Base-by-base conservation (phyloP, 305 asterid species). In the Caryopteris hybrid region DNA sequence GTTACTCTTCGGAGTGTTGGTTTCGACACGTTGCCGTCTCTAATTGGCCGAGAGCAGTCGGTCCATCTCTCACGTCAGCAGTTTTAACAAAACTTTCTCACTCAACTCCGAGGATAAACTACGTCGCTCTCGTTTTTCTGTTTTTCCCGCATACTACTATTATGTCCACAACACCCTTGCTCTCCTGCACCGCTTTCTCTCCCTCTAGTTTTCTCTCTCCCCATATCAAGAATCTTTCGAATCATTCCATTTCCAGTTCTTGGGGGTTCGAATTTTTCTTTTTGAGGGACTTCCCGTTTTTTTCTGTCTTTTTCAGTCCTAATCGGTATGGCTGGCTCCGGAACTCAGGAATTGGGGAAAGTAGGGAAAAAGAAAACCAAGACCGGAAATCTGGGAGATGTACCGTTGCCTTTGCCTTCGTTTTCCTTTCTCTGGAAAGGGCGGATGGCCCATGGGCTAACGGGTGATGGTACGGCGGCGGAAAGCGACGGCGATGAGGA, bases 291-390 rank as follows among this genome's bases (percentile, higher is more conserved):
- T n/a, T 16, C n/a, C n/a, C n/a, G 39, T 27, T 36, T 14, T 12
- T 48, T 41, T 39, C 17, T 12, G 6, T 10, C 46, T 57, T 8
- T 20, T 45, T 12, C 10, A 31, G 27, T 36, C 55, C 27, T 20
- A 21, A 42, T 39, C 33, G 70, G 3, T 7, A 78, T 74, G 80
- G 66, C 77, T 21, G 78, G 46, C 5, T 22, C 47, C 21, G 58
- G 16, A 21, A 10, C 18, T 29, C 45, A n/a, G 0, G 55, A 62
- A 36, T 17, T 36, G 65, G 59, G 55, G 2, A 60, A 53, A 14
- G 22, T 23, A 9, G 68, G 55, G 13, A 58, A 69, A 60, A 54
- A 47, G 53, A 60, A 23, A 64, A 62, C 66, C 21, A 55, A 14
- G 14, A 5, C 17, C 6, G 71, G 59, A 1, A 9, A 9, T 55